Percentiles rank a stretch among this genome's conserved stretches.
Evolutionary conservation across 345 rosid species (phyloP).

Genomic region (Linum trigynum): DNA sequence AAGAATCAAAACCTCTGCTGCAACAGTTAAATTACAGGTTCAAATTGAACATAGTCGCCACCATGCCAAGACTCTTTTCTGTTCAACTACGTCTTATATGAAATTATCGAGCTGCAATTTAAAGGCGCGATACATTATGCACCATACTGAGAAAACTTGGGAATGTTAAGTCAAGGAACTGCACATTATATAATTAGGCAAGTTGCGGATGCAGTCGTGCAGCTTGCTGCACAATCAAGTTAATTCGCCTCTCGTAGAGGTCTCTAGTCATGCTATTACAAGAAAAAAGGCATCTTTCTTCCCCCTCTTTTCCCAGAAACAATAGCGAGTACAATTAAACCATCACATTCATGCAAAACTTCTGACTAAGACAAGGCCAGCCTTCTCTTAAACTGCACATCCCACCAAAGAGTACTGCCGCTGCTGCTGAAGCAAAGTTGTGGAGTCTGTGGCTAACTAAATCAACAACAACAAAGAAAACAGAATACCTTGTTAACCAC

Average conservation of each 20-base stretch:
- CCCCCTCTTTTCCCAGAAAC: not conserved
- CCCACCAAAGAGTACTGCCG: not conserved
- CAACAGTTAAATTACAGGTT: too few relatives aligned
- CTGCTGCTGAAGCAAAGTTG: not conserved
- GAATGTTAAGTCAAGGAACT: not conserved
- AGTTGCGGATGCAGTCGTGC: not conserved
- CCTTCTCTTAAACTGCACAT: not conserved
- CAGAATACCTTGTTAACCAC: not conserved
- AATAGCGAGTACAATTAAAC: not conserved
- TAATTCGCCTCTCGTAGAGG: not conserved
- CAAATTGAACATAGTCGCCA: too few relatives aligned
- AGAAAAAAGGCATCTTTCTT: not conserved
- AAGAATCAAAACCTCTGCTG: too few relatives aligned
- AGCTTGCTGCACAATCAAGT: not conserved
- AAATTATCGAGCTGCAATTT: too few relatives aligned
- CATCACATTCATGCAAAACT: not conserved
- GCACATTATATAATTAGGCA: constrained; percentile 1
- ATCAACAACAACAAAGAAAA: not conserved
- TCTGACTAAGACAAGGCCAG: not conserved
- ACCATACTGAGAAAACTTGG: too few relatives aligned
- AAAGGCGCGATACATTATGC: too few relatives aligned
- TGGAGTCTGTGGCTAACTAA: not conserved
- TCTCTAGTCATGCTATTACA: not conserved
- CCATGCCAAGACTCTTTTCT: too few relatives aligned
- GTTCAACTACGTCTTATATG: too few relatives aligned